Conservation (phyloP, 441 rosid genomes). For the Codiaeum variegatum region DNA sequence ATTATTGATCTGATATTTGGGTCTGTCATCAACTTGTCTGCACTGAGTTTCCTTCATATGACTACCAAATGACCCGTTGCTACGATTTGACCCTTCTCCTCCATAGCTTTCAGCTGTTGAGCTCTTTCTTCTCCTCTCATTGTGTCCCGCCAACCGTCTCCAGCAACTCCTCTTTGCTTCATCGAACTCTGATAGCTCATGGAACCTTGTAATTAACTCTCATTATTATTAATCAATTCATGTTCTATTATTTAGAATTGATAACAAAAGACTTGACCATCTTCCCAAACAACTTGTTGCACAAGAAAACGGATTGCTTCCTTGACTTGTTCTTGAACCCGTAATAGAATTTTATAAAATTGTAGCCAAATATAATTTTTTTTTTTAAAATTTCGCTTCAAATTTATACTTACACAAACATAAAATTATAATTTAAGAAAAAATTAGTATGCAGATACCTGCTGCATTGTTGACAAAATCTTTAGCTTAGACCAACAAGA, state of each 20-base stretch:
- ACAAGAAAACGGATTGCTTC: background rate
- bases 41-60: conserved; percentile 35
- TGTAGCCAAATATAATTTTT: no score
- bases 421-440: no score
- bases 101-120: conserved; percentile 28
- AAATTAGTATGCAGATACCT: conserved; percentile 30
- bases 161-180: conserved; percentile 59
- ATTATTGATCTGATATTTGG: conserved; percentile 41
- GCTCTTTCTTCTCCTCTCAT: conserved; percentile 52
- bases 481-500: conserved; percentile 44
- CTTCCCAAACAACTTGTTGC: background rate
- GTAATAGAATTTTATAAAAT: no score
- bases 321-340: background rate
- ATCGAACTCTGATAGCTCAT: conserved; percentile 49
- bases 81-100: conserved; percentile 28
- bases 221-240: background rate
- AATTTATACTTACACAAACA: no score
- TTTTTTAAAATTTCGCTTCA: no score
- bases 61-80: conserved; percentile 22
- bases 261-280: no score
- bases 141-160: conserved; percentile 51
- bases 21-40: conserved; percentile 45
- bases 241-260: no score
- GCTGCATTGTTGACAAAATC: conserved; percentile 78
- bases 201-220: conserved; percentile 36